These are phyloP conservation scores for Diaporthe sp. DNA, from an alignment of 2,329 filamentous ascomycete species.

Conservation along the genomic window DNA sequence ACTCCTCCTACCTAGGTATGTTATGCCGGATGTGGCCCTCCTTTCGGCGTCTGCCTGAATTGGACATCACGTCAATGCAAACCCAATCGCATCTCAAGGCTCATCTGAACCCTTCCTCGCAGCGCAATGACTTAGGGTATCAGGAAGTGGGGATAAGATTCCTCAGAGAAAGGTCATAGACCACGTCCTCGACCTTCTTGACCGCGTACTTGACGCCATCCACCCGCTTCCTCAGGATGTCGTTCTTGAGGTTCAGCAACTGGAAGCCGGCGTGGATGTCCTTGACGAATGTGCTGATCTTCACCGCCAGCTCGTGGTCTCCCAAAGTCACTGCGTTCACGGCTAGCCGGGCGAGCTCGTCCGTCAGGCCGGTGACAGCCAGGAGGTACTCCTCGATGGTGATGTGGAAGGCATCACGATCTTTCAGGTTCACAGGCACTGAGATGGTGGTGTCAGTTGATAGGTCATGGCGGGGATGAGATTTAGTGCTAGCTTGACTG, in stretches of 20 bases:
- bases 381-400: constrained; percentile 98
- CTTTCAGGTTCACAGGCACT: constrained; percentile 94
- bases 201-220: constrained; percentile 98
- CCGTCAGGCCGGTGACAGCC: constrained; percentile 86
- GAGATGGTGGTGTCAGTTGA: constrained; percentile 18
- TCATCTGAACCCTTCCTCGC: background rate
- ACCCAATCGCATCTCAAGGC: background rate
- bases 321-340: constrained; percentile 95
- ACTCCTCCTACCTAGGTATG: no score
- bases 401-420: constrained; percentile 90
- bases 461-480: background rate
- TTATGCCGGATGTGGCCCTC: background rate
- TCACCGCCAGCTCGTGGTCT: constrained; percentile 86
- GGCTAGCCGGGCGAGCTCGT: constrained; percentile 90
- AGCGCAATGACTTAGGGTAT: background rate
- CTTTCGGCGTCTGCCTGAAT: background rate
- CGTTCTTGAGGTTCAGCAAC: constrained; percentile 97
- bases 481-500: constrained; percentile 44
- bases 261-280: constrained; percentile 97
- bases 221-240: constrained; percentile 85
- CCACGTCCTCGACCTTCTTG: constrained; percentile 98
- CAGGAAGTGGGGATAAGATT: constrained; percentile 74
- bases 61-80: background rate
- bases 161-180: constrained; percentile 92
- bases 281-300: constrained; percentile 93